phyloP scores from a whole-genome alignment of 2,329 filamentous ascomycete genomes.

The Botrytis byssoidea region DNA sequence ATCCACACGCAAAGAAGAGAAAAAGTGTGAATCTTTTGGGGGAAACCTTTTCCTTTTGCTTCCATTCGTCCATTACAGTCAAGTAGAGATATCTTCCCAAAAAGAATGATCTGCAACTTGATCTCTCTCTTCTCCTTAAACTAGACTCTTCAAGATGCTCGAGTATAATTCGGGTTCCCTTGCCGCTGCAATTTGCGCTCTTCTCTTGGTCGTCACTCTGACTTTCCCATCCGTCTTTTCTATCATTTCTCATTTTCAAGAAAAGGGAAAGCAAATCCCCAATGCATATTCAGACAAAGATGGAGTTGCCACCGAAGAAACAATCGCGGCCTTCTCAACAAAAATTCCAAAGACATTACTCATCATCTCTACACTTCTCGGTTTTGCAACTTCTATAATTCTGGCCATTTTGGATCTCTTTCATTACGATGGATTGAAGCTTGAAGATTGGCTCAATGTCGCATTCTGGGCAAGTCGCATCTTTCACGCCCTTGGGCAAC shows the following conservation, averaged over 20 bases:
- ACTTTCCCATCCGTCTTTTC: slow-evolving; percentile 43
- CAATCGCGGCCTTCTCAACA: slow-evolving; percentile 60
- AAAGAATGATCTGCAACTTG: slow-evolving; percentile 9
- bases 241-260: slow-evolving; percentile 40
- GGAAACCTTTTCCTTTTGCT: too few species aligned
- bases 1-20: not conserved
- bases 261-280: slow-evolving; percentile 34
- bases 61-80: not conserved
- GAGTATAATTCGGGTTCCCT: slow-evolving; percentile 48
- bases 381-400: slow-evolving; percentile 55
- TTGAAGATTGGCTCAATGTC: slow-evolving; percentile 60
- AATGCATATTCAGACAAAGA: slow-evolving; percentile 66
- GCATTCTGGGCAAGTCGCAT: slow-evolving; percentile 59
- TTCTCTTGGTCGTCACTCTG: slow-evolving; percentile 41
- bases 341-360: slow-evolving; percentile 56
- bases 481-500: slow-evolving; percentile 30
- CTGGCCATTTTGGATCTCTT: slow-evolving; percentile 54
- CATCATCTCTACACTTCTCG: slow-evolving; percentile 52
- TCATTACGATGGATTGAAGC: slow-evolving; percentile 42
- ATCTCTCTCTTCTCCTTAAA: not conserved
- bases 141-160: slow-evolving; percentile 46
- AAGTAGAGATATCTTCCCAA: not conserved
- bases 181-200: slow-evolving; percentile 32
- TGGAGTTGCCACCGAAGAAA: slow-evolving; percentile 64
- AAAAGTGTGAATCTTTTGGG: not conserved